A percentile compares a stretch with the other conserved stretches of the same genome.
These are phyloP conservation scores for Musa beccarii DNA, from an alignment of 176 grass and related monocot species.

Conservation along the genomic window DNA sequence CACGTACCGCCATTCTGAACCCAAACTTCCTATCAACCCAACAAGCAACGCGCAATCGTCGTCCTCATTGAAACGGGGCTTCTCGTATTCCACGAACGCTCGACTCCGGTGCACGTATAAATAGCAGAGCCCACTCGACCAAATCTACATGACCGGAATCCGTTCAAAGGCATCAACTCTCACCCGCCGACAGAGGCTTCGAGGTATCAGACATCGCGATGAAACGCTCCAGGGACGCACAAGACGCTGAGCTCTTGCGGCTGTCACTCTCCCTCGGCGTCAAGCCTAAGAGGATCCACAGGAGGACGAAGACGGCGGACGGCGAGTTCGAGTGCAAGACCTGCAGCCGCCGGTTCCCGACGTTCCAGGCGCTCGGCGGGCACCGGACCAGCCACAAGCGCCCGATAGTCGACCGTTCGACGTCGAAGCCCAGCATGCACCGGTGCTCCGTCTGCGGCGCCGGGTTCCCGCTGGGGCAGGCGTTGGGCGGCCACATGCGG, in stretches of 20 bases:
- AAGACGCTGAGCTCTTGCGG: neutral
- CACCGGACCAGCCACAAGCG: constrained; percentile 11
- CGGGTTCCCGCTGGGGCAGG: constrained; percentile 2
- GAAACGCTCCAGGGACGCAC: neutral
- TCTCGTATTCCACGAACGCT: too few relatives aligned
- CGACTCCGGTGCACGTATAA: too few relatives aligned
- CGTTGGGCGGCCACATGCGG: constrained; percentile 14
- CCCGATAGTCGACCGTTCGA: too few relatives aligned
- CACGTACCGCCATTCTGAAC: too few relatives aligned
- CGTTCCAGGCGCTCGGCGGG: constrained; percentile 17
- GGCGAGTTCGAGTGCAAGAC: constrained; percentile 16
- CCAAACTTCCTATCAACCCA: too few relatives aligned
- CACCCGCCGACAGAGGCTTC: too few relatives aligned
- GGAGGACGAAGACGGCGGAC: neutral
- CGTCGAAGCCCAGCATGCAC: neutral
- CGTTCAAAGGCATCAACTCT: too few relatives aligned
- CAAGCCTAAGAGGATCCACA: neutral
- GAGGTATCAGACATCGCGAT: neutral
- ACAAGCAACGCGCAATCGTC: too few relatives aligned
- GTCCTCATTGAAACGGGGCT: too few relatives aligned
- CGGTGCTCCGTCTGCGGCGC: neutral
- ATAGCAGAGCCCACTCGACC: too few relatives aligned
- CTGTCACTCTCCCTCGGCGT: neutral
- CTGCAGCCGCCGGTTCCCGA: constrained; percentile 2
- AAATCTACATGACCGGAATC: too few relatives aligned